Evolutionary conservation across 345 rosid genomes (phyloP), one percentile per base, ranked within the genome.

Genomic region (Abelmoschus esculentus): DNA sequence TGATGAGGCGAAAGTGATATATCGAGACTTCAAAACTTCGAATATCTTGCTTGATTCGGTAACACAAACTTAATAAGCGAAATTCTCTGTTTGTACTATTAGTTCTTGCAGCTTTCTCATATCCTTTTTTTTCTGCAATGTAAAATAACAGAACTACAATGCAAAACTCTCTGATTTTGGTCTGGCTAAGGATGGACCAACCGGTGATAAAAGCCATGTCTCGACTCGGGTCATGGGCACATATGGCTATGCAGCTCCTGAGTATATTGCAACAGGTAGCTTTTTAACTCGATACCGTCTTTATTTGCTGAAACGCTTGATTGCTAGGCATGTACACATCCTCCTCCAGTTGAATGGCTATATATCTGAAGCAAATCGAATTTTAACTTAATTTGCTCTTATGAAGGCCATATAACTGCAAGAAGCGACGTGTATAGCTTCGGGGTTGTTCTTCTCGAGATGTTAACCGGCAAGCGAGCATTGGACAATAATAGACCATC

Each of bases 161-260:
- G 96, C 96, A 0, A 95, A 87, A 58, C 93, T 95, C 42, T 95
- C 99, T 6, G 98, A 95, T 74, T 95, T 95, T 53, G 99, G 99
- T 3, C 78, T 95, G 79, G 98, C 99, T 74, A 90, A 93, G 71
- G 99, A 95, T 69, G 96, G 98, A 32, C 99, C 99, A 22, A 58
- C 76, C 2, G 99, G 92, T 2, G 88, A 86, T 71, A 72, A 73
- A 64, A 91, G 97, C 79, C 84, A 91, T 65, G 93, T 91, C 74
- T 91, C 97, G 19, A 95, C 99, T 3, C 80, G 99, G 70, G 46
- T 95, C 64, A 95, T 95, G 96, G 99, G 99, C 22, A 95, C 99
- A 8, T 85, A 88, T 31, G 98, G 98, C 36, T 88, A 88, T 69
- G 90, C 90, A 28, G 98, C 96, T 76, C 93, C 98, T 0, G 93